These are phyloP conservation scores for Aspergillus chevalieri DNA, from an alignment of 2,329 filamentous ascomycete species.

Conservation along the genomic window DNA sequence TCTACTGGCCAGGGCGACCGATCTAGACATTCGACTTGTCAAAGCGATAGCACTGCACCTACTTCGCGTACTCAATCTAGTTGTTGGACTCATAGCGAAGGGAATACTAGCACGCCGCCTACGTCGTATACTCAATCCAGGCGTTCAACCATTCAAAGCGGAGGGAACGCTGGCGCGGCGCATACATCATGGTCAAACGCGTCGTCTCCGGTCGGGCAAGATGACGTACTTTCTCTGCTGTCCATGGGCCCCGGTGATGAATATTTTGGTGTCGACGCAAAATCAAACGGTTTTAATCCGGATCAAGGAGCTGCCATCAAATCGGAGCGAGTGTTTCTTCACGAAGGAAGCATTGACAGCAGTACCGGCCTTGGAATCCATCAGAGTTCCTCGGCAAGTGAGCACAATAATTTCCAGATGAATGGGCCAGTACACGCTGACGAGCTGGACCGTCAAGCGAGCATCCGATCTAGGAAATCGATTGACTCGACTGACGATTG, in stretches of 20 bases:
- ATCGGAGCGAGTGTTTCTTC: slow-evolving; percentile 7
- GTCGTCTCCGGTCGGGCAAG: slow-evolving; percentile 19
- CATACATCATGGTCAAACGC: slow-evolving; percentile 12
- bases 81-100: too few relatives aligned
- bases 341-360: slow-evolving; percentile 16
- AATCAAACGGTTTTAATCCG: slow-evolving; percentile 16
- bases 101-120: too few relatives aligned
- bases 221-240: slow-evolving; percentile 13
- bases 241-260: slow-evolving; percentile 17
- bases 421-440: slow-evolving; percentile 10
- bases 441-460: slow-evolving; percentile 1
- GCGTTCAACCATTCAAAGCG: slow-evolving; percentile 6
- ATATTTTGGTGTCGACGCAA: slow-evolving; percentile 25
- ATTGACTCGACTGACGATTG: slow-evolving; percentile 21
- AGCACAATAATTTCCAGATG: slow-evolving; percentile 14
- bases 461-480: slow-evolving; percentile 1
- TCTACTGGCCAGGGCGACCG: too few relatives aligned
- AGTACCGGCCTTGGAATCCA: slow-evolving; percentile 12
- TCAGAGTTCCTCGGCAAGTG: slow-evolving; percentile 10
- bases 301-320: slow-evolving; percentile 21
- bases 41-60: too few relatives aligned
- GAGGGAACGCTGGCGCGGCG: slow-evolving; percentile 9
- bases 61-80: too few relatives aligned
- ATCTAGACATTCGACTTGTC: too few relatives aligned
- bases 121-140: background rate